These are phyloP conservation scores for Aspergillus jensenii DNA, from an alignment of 2,329 filamentous ascomycete genomes.

Conservation along the genomic window DNA sequence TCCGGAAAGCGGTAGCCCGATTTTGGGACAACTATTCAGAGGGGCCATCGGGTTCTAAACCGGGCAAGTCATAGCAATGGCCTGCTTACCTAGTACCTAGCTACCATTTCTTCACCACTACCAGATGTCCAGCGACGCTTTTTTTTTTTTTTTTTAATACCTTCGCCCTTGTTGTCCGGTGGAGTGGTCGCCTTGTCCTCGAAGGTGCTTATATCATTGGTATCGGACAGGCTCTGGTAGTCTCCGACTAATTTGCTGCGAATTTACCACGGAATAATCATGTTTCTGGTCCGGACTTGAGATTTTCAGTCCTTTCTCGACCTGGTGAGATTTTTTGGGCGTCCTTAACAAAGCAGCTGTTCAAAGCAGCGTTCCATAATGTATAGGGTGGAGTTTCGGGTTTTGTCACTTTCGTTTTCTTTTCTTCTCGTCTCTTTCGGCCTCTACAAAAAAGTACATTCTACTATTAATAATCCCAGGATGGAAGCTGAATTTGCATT, in stretches of 20 bases:
- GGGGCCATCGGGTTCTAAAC: slow-evolving; percentile 23
- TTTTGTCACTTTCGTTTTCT: background rate
- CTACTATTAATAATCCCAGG: background rate
- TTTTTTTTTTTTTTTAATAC: background rate
- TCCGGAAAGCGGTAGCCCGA: slow-evolving; percentile 54
- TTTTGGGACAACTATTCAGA: slow-evolving; percentile 53
- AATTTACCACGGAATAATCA: background rate
- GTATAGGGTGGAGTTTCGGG: slow-evolving; percentile 2
- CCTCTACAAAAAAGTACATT: background rate
- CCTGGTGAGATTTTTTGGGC: background rate
- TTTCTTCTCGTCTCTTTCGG: background rate
- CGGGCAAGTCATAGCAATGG: slow-evolving; percentile 21
- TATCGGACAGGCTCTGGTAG: slow-evolving; percentile 7
- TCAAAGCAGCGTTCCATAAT: background rate
- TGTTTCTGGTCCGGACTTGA: background rate
- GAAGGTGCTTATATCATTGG: background rate
- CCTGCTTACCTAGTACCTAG: background rate
- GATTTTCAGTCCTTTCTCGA: background rate
- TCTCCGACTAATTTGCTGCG: background rate
- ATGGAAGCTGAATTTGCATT: background rate
- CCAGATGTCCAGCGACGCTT: background rate
- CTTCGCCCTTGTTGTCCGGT: slow-evolving; percentile 43
- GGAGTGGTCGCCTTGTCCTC: slow-evolving; percentile 51
- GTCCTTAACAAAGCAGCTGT: background rate
- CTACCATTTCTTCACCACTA: background rate